Evolutionary conservation across 139 green algal species (phyloP).

Genomic region (Chlorella sorokiniana): DNA sequence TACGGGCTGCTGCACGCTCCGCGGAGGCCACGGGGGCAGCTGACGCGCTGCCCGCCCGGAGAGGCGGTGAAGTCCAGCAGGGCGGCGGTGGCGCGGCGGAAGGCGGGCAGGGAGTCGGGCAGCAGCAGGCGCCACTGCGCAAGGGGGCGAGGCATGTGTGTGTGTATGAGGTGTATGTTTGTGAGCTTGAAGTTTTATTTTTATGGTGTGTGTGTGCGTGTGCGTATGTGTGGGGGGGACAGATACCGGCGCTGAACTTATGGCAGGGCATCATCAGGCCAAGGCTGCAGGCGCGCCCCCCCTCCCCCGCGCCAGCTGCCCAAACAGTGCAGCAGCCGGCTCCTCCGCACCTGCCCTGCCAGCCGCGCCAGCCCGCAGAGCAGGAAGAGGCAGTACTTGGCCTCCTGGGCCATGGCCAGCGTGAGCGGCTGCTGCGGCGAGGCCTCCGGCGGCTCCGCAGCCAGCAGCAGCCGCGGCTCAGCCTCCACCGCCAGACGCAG

Average conservation of each 20-base stretch:
- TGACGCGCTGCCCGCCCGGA: neutral
- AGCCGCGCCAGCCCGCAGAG: constrained; percentile 30
- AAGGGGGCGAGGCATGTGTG: too few species aligned
- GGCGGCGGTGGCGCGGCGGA: constrained; percentile 40
- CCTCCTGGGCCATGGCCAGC: constrained; percentile 45
- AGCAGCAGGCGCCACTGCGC: constrained; percentile 35
- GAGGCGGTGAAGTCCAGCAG: constrained; percentile 32
- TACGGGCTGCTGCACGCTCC: constrained; percentile 14
- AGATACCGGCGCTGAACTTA: too few species aligned
- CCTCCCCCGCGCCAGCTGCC: too few species aligned
- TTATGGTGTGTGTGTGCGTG: too few species aligned
- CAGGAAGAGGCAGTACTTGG: constrained; percentile 37
- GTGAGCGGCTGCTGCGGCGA: constrained; percentile 44
- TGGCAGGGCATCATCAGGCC: too few species aligned
- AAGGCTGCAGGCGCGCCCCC: too few species aligned
- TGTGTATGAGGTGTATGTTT: too few species aligned
- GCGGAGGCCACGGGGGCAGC: constrained; percentile 21
- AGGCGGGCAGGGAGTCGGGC: constrained; percentile 28
- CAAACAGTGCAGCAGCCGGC: too few species aligned
- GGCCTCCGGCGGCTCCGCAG: constrained; percentile 40
- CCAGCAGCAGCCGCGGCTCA: constrained; percentile 43
- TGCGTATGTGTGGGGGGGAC: too few species aligned
- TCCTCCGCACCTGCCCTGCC: constrained; percentile 16
- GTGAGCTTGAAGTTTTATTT: too few species aligned
- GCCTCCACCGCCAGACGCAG: constrained; percentile 34